phyloP scores from a whole-genome alignment of 1,284 basidiomycete species.

The Cryptococcus sp. region DNA sequence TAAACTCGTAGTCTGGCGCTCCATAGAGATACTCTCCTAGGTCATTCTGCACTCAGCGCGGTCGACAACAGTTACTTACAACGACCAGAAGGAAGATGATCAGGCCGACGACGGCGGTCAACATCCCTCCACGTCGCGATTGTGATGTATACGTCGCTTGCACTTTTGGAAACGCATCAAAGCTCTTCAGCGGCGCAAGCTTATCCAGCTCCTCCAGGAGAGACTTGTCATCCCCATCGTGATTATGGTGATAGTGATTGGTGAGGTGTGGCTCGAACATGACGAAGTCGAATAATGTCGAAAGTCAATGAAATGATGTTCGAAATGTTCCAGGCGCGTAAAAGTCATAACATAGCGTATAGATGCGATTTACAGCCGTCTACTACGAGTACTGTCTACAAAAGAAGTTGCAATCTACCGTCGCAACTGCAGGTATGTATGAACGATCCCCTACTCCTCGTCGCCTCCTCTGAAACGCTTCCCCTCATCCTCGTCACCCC shows the following conservation, averaged over 20 bases:
- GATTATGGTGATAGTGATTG: constrained; percentile 16
- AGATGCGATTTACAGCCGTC: no score
- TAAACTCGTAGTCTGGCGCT: constrained; percentile 79
- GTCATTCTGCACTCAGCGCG: constrained; percentile 59
- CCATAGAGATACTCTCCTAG: constrained; percentile 86
- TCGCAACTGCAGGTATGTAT: no score
- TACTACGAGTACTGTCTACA: no score
- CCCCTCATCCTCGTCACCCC: constrained; percentile 40
- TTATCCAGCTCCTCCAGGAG: constrained; percentile 46
- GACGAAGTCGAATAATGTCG: not conserved
- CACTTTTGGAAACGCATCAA: constrained; percentile 71
- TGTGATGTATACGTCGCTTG: constrained; percentile 80
- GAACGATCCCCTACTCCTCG: constrained; percentile 29
- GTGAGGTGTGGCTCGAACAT: constrained; percentile 38
- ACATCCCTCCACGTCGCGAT: constrained; percentile 77
- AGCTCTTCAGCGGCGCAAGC: constrained; percentile 45
- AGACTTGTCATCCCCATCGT: constrained; percentile 15
- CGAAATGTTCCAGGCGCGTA: no score
- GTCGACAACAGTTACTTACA: constrained; percentile 15
- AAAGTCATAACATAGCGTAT: no score
- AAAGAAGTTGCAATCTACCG: no score
- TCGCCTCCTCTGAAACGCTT: constrained; percentile 39
- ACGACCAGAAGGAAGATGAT: constrained; percentile 53
- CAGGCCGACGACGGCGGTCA: constrained; percentile 72
- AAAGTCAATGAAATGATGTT: no score